Conservation (phyloP, 192 early-diverging fungal species). For the Linnemannia exigua region DNA sequence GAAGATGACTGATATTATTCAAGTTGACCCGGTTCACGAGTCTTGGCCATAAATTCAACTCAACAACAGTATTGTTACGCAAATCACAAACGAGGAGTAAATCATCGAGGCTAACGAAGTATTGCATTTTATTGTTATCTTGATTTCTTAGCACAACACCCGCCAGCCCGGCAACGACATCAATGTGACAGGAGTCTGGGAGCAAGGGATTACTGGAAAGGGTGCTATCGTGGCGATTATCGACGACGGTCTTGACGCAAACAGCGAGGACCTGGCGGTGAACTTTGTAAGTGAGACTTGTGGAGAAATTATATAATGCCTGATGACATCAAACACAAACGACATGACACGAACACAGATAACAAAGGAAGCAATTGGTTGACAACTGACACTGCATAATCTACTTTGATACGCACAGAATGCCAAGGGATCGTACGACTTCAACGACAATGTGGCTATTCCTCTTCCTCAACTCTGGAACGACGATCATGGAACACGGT, state of each 20-base stretch:
- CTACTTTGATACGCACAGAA: slow-evolving; percentile 54
- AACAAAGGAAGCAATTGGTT: neutral
- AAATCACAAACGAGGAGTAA: neutral
- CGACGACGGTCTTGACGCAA: slow-evolving; percentile 96
- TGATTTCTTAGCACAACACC: slow-evolving; percentile 59
- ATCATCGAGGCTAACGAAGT: neutral
- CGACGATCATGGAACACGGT: slow-evolving; percentile 96
- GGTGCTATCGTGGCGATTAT: slow-evolving; percentile 91
- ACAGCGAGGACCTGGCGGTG: slow-evolving; percentile 82
- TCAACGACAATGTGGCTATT: slow-evolving; percentile 82
- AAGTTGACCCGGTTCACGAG: neutral
- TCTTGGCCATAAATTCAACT: neutral
- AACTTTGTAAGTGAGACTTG: slow-evolving; percentile 83
- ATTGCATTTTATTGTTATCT: neutral
- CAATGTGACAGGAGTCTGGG: slow-evolving; percentile 95
- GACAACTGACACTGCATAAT: neutral
- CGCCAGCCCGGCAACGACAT: slow-evolving; percentile 81
- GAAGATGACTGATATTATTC: neutral
- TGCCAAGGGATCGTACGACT: slow-evolving; percentile 94
- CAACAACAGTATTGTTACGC: neutral
- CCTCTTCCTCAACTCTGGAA: slow-evolving; percentile 82
- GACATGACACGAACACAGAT: neutral
- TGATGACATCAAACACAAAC: neutral
- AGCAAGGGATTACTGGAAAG: slow-evolving; percentile 85
- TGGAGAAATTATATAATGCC: neutral